Evolutionary conservation across 306 rosid species (phyloP), one percentile per base, ranked within the genome.

Genomic region (Cicer bijugum): DNA sequence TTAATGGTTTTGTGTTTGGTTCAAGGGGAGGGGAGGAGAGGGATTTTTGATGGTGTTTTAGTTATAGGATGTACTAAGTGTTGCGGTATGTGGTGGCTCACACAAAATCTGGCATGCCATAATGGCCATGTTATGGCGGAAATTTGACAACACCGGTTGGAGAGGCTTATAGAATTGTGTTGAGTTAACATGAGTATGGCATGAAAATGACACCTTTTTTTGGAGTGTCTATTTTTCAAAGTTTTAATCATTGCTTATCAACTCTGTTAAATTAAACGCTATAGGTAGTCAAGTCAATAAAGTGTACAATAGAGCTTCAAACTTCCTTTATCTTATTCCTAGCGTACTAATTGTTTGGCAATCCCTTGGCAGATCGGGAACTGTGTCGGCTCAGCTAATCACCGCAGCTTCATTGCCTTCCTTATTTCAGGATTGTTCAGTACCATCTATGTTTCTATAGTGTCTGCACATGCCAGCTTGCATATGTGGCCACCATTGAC

Each of bases 331-430:
- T 48, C 20, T 76, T 58, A 71, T 52, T 75, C 10, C 67, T 84
- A 8, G 55, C 66, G 15, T 17, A 44, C 6, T 84, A 65, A 68
- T 65, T 43, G 8, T 69, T 57, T 17, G 20, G 67, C 55, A 63
- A 84, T 65, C 43, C 42, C 68, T 69, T 75, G 80, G 85, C 97
- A 93, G 98, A 93, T 93, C 14, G 98, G 98, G 82, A 93, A 93
- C 81, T 93, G 98, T 71, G 97, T 93, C 12, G 98, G 97, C 6
- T 94, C 96, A 12, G 86, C 86, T 69, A 94, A 94, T 78, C 98
- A 94, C 87, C 84, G 81, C 48, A 81, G 80, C 82, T 94, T 94
- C 86, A 74, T 94, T 59, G 72, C 85, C 75, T 94, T 94, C 85
- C 98, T 94, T 68, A 89, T 89, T 60, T 88, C 96, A 33, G 91